Percentiles rank a stretch among this genome's conserved stretches.
These are phyloP conservation scores for Cryptomeria japonica DNA, from an alignment of 75 land plant species.

Conservation along the genomic window DNA sequence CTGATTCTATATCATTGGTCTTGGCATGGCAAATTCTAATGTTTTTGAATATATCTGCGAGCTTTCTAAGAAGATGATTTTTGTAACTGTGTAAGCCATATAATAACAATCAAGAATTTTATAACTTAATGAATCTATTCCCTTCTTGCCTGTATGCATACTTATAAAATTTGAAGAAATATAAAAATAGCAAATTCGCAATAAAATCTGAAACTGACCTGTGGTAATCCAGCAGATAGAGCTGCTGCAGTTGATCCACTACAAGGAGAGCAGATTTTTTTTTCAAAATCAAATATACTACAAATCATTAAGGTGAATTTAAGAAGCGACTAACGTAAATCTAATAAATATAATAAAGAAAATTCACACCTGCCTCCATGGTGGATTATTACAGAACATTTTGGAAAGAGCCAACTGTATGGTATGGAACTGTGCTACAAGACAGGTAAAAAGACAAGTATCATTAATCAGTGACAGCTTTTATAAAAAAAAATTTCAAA, in stretches of 20 bases:
- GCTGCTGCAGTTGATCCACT: slow-evolving; percentile 98
- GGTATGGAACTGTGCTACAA: slow-evolving; percentile 55
- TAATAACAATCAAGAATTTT: neutral
- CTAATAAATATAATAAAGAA: neutral
- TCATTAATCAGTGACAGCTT: neutral
- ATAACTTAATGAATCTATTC: neutral
- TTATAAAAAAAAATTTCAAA: slow-evolving; percentile 12
- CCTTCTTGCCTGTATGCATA: neutral
- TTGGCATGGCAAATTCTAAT: neutral
- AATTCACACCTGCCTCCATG: slow-evolving; percentile 90
- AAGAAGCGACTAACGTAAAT: neutral
- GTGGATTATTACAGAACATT: slow-evolving; percentile 73
- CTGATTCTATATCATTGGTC: neutral
- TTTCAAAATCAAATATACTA: neutral
- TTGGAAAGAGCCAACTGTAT: slow-evolving; percentile 76
- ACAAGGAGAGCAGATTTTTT: slow-evolving; percentile 1
- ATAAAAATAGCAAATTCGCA: neutral
- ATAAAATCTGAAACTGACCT: slow-evolving; percentile 39
- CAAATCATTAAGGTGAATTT: neutral
- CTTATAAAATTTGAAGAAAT: neutral
- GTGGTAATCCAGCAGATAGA: slow-evolving; percentile 78
- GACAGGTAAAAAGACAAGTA: slow-evolving; percentile 8
- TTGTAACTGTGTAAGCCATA: neutral
- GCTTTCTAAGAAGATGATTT: neutral
- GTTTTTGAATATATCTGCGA: neutral